These are phyloP conservation scores for Cyberlindnera misumaiensis DNA, from an alignment of 805 yeast genomes.

Conservation along the genomic window DNA sequence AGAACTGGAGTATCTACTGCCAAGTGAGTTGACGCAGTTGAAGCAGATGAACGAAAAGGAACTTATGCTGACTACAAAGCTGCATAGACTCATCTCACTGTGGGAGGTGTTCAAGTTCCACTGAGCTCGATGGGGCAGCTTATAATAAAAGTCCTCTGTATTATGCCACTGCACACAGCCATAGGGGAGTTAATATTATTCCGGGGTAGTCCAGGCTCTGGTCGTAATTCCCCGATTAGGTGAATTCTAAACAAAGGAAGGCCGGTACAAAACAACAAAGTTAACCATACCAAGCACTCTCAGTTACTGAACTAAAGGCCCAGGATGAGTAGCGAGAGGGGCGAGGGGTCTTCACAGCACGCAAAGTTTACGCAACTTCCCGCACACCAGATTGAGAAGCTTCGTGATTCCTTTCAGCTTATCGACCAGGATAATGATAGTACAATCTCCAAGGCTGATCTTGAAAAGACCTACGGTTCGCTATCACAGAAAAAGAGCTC, in stretches of 20 bases:
- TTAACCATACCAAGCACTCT: neutral
- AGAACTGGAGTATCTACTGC: slow-evolving; percentile 66
- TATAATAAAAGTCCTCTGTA: no score
- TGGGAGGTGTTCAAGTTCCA: slow-evolving; percentile 47
- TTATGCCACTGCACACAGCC: no score
- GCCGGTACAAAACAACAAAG: no score
- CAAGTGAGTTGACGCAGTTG: slow-evolving; percentile 69
- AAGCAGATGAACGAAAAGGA: slow-evolving; percentile 54
- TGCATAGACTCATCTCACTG: slow-evolving; percentile 47
- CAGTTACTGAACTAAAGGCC: neutral
- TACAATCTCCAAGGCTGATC: slow-evolving; percentile 45
- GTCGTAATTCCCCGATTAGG: no score
- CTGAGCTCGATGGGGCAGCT: neutral
- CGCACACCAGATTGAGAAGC: slow-evolving; percentile 54
- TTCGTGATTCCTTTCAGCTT: slow-evolving; percentile 69
- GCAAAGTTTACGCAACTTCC: slow-evolving; percentile 36
- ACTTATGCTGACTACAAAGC: slow-evolving; percentile 44
- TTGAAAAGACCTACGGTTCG: slow-evolving; percentile 45
- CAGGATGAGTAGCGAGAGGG: neutral
- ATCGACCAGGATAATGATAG: slow-evolving; percentile 83
- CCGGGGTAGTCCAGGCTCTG: no score
- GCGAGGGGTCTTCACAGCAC: neutral
- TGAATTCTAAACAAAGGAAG: no score
- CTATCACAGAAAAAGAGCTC: slow-evolving; percentile 41
- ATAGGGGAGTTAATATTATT: no score